These are phyloP conservation scores for Fusarium heterosporum DNA, from an alignment of 2,329 filamentous ascomycete species.

Conservation along the genomic window DNA sequence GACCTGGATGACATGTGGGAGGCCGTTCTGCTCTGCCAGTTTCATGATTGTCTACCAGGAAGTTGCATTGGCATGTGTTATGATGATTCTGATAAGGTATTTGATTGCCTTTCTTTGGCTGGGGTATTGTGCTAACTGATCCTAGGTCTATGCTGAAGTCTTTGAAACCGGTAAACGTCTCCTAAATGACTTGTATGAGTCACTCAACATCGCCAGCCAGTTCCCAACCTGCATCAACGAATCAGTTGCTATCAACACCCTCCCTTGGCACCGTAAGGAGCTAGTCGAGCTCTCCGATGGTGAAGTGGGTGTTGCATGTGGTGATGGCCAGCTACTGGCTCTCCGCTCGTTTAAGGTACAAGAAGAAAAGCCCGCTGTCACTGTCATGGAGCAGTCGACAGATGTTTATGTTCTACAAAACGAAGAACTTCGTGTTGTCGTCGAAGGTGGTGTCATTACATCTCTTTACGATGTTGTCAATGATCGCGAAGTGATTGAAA, in stretches of 20 bases:
- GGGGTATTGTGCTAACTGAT: constrained; percentile 9
- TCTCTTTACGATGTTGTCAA: constrained; percentile 82
- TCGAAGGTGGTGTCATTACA: constrained; percentile 81
- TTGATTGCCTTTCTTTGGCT: constrained; percentile 13
- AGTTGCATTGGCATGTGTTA: constrained; percentile 99
- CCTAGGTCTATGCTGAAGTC: constrained; percentile 80
- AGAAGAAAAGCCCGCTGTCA: constrained; percentile 61
- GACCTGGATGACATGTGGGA: constrained; percentile 99
- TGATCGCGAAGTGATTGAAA: constrained; percentile 81
- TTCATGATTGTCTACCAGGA: constrained; percentile 96
- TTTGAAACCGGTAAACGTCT: constrained; percentile 81
- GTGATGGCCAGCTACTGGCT: constrained; percentile 64
- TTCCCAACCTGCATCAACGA: constrained; percentile 57
- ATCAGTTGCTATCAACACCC: constrained; percentile 80
- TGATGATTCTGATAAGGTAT: constrained; percentile 86
- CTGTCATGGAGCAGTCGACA: constrained; percentile 61
- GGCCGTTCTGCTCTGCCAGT: constrained; percentile 89
- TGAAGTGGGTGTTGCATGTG: constrained; percentile 67
- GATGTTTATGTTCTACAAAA: constrained; percentile 85
- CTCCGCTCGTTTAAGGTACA: constrained; percentile 63
- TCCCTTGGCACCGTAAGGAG: constrained; percentile 86
- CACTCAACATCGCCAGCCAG: constrained; percentile 70
- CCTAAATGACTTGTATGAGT: constrained; percentile 74
- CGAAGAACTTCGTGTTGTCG: constrained; percentile 76
- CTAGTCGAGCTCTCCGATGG: constrained; percentile 72